Evolutionary conservation across 2,329 filamentous ascomycete species (phyloP).

Genomic region (Byssothecium circinans): DNA sequence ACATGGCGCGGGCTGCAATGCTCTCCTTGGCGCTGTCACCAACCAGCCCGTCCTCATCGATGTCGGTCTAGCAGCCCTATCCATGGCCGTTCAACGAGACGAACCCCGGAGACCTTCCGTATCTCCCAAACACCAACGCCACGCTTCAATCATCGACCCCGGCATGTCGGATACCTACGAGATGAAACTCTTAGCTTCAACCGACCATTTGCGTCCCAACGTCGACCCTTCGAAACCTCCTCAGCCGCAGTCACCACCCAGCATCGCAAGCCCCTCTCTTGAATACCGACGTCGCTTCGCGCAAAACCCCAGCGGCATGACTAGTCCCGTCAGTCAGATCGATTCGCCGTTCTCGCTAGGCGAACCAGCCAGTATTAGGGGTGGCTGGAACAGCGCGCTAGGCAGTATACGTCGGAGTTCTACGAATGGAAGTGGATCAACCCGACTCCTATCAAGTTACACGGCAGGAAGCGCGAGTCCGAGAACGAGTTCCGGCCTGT

Average conservation of each 20-base stretch:
- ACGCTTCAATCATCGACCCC: conserved; percentile 46
- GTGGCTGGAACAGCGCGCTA: conserved; percentile 40
- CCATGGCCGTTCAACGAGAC: conserved; percentile 65
- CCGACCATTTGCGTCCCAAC: conserved; percentile 68
- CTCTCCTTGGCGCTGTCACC: conserved; percentile 86
- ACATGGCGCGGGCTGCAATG: conserved; percentile 95
- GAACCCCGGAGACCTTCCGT: conserved; percentile 30
- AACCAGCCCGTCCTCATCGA: conserved; percentile 90
- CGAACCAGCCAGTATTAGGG: conserved; percentile 26
- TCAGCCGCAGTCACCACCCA: conserved; percentile 34
- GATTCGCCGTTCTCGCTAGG: conserved; percentile 34
- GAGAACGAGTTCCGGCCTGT: conserved; percentile 36
- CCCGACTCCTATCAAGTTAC: conserved; percentile 18
- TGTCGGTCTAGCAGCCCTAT: conserved; percentile 85
- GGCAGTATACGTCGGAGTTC: conserved; percentile 46
- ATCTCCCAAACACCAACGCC: conserved; percentile 29
- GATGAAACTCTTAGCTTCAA: conserved; percentile 72
- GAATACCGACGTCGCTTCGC: conserved; percentile 29
- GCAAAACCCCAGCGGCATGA: conserved; percentile 19
- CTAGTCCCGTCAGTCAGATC: conserved; percentile 28
- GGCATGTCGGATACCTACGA: conserved; percentile 66
- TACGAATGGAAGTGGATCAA: conserved; percentile 32
- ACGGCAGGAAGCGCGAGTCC: conserved; percentile 26
- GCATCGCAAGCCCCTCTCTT: conserved; percentile 30
- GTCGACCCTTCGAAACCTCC: conserved; percentile 44